These are phyloP conservation scores for Backusella psychrophila DNA, from an alignment of 192 early-diverging fungal genomes.

Conservation along the genomic window DNA sequence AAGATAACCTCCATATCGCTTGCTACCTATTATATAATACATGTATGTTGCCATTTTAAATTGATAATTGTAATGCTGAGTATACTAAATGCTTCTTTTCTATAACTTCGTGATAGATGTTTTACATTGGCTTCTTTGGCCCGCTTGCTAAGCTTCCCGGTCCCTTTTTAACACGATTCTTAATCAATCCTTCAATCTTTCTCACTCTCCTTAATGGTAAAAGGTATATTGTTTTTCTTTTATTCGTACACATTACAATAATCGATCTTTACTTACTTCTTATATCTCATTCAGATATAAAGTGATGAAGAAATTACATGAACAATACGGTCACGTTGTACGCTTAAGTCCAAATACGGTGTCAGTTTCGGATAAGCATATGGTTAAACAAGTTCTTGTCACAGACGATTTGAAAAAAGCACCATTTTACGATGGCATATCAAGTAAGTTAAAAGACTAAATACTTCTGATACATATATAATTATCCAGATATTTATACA, in stretches of 20 bases:
- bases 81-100: too few relatives aligned
- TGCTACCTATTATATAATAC: too few relatives aligned
- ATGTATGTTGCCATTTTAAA: too few relatives aligned
- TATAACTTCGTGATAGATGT: not conserved
- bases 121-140: conserved; percentile 21
- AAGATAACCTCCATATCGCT: too few relatives aligned
- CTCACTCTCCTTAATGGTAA: not conserved
- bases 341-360: conserved; percentile 18
- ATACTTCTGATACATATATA: too few relatives aligned
- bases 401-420: conserved; percentile 30
- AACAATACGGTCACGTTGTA: conserved; percentile 31
- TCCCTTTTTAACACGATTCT: conserved; percentile 3
- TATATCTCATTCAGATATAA: not conserved
- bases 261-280: too few relatives aligned
- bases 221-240: not conserved
- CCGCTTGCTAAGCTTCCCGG: conserved; percentile 31
- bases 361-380: conserved; percentile 30
- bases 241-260: too few relatives aligned
- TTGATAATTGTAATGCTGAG: too few relatives aligned
- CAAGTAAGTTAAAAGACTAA: conserved; percentile 3
- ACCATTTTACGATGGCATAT: conserved; percentile 8
- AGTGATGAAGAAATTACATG: not conserved
- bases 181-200: not conserved
- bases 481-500: too few relatives aligned
- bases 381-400: conserved; percentile 33